A percentile compares a stretch with the other conserved stretches of the same genome.
phyloP scores from a whole-genome alignment of 2,329 filamentous ascomycete genomes.

The Neoascochyta sp. region DNA sequence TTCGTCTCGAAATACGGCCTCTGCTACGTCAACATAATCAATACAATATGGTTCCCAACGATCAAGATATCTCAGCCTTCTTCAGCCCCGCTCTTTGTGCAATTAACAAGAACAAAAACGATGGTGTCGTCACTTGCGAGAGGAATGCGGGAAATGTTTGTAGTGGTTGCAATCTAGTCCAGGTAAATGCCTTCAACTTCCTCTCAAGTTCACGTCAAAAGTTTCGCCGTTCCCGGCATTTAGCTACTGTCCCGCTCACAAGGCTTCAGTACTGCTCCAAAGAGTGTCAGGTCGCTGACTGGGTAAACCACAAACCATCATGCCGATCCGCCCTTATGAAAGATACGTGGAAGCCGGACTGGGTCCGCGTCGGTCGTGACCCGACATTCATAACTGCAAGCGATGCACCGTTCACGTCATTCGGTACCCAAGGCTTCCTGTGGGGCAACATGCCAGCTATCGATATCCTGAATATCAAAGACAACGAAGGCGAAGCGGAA shows the following conservation, averaged over 20 bases:
- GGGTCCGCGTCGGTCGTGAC: constrained; percentile 18
- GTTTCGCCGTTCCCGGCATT: not conserved
- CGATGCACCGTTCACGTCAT: not conserved
- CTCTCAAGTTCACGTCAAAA: not conserved
- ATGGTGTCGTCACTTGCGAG: no score
- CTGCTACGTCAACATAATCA: no score
- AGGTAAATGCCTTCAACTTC: not conserved
- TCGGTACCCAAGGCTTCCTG: constrained; percentile 15
- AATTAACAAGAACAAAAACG: no score
- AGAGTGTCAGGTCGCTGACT: constrained; percentile 4
- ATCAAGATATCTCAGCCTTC: no score
- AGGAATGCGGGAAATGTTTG: not conserved
- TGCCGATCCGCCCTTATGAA: constrained; percentile 3
- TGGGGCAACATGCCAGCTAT: constrained; percentile 45
- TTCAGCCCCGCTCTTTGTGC: no score
- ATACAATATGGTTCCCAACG: no score
- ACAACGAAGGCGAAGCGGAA: constrained; percentile 29
- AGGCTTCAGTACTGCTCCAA: constrained; percentile 4
- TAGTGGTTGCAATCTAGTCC: not conserved
- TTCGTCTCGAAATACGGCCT: no score
- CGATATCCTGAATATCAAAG: constrained; percentile 36
- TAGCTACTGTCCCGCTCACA: not conserved
- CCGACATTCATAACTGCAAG: constrained; percentile 24
- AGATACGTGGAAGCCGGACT: constrained; percentile 23
- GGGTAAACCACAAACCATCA: constrained; percentile 1